Evolutionary conservation across 2,329 filamentous ascomycete genomes (phyloP).

Genomic region (Microsporum ferrugineum): DNA sequence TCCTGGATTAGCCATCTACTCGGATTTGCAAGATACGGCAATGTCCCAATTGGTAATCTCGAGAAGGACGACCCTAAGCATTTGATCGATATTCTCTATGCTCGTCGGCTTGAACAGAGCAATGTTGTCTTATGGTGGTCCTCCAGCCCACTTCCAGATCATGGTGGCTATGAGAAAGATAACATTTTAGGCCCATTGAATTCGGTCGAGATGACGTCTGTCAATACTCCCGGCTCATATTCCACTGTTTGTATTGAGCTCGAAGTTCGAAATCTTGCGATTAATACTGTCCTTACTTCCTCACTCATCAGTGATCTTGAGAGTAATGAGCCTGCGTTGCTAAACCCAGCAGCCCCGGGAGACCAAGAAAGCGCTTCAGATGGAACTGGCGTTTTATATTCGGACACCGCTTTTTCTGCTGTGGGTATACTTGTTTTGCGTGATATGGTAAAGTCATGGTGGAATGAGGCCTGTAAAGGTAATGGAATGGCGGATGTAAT

Average conservation of each 20-base stretch:
- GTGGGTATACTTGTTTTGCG: conserved; percentile 81
- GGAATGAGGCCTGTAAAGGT: conserved; percentile 81
- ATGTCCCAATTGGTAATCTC: conserved; percentile 88
- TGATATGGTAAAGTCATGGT: conserved; percentile 99
- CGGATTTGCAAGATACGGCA: conserved; percentile 78
- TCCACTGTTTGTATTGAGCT: conserved; percentile 94
- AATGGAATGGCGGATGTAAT: conserved; percentile 95
- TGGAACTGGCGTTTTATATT: conserved; percentile 59
- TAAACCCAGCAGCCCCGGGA: conserved; percentile 60
- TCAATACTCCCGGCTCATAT: conserved; percentile 90
- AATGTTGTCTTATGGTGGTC: conserved; percentile 98
- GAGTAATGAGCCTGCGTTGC: conserved; percentile 72
- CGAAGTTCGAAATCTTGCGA: conserved; percentile 83
- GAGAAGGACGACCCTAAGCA: conserved; percentile 90
- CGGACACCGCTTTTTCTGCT: conserved; percentile 85
- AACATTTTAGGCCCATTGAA: conserved; percentile 75
- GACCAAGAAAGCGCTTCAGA: conserved; percentile 48
- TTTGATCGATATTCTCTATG: conserved; percentile 92
- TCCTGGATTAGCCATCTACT: conserved; percentile 85
- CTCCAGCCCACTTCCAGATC: conserved; percentile 70
- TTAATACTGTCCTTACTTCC: conserved; percentile 94
- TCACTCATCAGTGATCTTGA: conserved; percentile 95
- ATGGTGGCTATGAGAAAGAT: conserved; percentile 90
- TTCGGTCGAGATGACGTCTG: conserved; percentile 76
- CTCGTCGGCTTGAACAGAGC: conserved; percentile 75